These are phyloP conservation scores for Sporodiniella umbellata DNA, from an alignment of 371 early-diverging fungal genomes.

Conservation along the genomic window DNA sequence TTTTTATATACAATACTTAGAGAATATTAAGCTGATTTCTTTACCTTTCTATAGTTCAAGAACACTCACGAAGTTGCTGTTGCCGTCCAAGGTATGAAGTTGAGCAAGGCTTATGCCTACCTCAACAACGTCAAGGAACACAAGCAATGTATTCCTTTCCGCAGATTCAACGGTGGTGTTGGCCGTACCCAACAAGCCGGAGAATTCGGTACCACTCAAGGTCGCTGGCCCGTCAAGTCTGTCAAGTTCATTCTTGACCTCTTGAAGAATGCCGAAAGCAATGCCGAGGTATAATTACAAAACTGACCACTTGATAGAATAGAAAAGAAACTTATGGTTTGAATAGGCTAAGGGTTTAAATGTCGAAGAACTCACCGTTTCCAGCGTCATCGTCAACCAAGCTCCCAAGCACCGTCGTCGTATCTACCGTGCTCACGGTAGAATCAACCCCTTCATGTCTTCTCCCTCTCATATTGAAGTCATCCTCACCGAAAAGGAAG, in stretches of 20 bases:
- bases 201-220: slow-evolving; percentile 91
- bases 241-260: slow-evolving; percentile 91
- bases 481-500: slow-evolving; percentile 81
- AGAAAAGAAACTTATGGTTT: background rate
- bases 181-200: slow-evolving; percentile 99
- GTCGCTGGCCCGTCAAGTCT: slow-evolving; percentile 99
- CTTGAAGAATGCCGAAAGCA: slow-evolving; percentile 96
- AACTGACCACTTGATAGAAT: too few relatives aligned
- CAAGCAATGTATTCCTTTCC: slow-evolving; percentile 99
- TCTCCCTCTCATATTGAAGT: slow-evolving; percentile 98
- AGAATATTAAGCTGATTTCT: too few relatives aligned
- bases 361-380: slow-evolving; percentile 81
- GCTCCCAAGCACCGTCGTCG: slow-evolving; percentile 98
- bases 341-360: slow-evolving; percentile 84
- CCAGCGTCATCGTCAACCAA: slow-evolving; percentile 97
- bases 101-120: slow-evolving; percentile 93
- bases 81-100: slow-evolving; percentile 92
- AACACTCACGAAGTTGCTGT: slow-evolving; percentile 98
- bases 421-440: slow-evolving; percentile 99
- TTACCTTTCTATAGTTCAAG: slow-evolving; percentile 61
- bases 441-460: slow-evolving; percentile 90
- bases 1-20: too few relatives aligned
- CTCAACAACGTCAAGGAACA: slow-evolving; percentile 95
- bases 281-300: slow-evolving; percentile 75
- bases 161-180: slow-evolving; percentile 96